Evolutionary conservation across 495 filamentous ascomycete genomes (phyloP).

Genomic region (Tetracladium setigerum): DNA sequence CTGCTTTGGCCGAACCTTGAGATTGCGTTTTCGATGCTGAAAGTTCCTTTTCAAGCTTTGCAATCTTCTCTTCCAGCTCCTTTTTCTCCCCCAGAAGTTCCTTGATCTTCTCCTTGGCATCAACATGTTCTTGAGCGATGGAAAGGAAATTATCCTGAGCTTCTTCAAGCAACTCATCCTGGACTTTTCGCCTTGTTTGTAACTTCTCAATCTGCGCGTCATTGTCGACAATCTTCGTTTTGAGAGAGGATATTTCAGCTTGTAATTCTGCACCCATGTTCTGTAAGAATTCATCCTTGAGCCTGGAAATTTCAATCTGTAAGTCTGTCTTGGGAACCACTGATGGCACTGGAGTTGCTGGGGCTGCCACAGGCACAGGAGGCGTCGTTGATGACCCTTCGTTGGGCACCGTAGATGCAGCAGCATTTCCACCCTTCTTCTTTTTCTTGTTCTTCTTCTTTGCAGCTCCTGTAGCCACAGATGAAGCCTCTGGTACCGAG

Average conservation of each 20-base stretch:
- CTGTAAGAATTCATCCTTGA: conserved; percentile 18
- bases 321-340: not conserved
- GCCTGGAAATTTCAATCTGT: not conserved
- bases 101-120: conserved; percentile 74
- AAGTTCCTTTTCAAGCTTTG: conserved; percentile 56
- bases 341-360: conserved; percentile 1
- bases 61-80: conserved; percentile 53
- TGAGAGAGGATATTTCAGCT: conserved; percentile 24
- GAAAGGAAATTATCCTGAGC: conserved; percentile 69
- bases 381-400: conserved; percentile 13
- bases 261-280: conserved; percentile 5
- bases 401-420: conserved; percentile 10
- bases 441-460: conserved; percentile 89
- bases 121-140: conserved; percentile 73
- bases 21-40: conserved; percentile 31
- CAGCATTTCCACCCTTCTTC: conserved; percentile 61
- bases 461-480: conserved; percentile 22
- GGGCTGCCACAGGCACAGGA: not conserved
- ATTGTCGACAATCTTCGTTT: conserved; percentile 30
- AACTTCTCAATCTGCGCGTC: conserved; percentile 45
- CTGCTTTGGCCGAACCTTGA: conserved; percentile 38
- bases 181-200: conserved; percentile 57
- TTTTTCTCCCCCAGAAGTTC: conserved; percentile 52
- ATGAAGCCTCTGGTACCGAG: not conserved
- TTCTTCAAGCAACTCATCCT: conserved; percentile 72